Conservation (phyloP, 495 filamentous ascomycete species). For the Trichocladium uniseriatum region DNA sequence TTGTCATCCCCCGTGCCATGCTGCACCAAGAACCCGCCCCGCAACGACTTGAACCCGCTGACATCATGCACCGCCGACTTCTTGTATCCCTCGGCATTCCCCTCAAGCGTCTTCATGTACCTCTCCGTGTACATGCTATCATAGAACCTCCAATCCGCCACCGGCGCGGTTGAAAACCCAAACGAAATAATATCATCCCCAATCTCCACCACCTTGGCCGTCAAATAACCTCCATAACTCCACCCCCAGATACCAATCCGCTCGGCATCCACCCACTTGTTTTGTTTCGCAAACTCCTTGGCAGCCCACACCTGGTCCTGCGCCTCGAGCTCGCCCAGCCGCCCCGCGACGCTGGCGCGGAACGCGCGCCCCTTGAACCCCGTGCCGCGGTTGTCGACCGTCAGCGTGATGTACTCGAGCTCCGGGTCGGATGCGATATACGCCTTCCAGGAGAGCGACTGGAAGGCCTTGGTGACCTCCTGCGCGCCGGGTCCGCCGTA, state of each 20-base stretch:
- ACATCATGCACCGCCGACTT: constrained; percentile 34
- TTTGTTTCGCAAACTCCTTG: constrained; percentile 31
- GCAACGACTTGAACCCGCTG: constrained; percentile 43
- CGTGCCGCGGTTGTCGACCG: constrained; percentile 49
- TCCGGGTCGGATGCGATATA: constrained; percentile 51
- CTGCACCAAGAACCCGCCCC: constrained; percentile 43
- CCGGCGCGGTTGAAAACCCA: constrained; percentile 45
- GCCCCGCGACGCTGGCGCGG: constrained; percentile 36
- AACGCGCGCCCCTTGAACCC: constrained; percentile 45
- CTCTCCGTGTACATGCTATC: constrained; percentile 56
- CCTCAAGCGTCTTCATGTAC: constrained; percentile 48
- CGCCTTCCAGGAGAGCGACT: constrained; percentile 35
- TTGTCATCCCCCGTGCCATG: constrained; percentile 54
- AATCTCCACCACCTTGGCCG: constrained; percentile 45
- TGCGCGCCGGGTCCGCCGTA: constrained; percentile 50
- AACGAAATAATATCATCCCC: constrained; percentile 43
- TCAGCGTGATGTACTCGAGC: constrained; percentile 47
- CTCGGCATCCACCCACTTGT: constrained; percentile 39
- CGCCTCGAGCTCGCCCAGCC: constrained; percentile 47
- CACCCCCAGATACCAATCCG: constrained; percentile 51
- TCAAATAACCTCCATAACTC: constrained; percentile 51
- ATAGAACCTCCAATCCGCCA: constrained; percentile 53
- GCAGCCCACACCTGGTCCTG: constrained; percentile 50
- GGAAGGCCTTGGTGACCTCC: constrained; percentile 39
- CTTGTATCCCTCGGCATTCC: constrained; percentile 42